Conservation (phyloP, 1,284 basidiomycete genomes). For the Fomitopsis palustris region DNA sequence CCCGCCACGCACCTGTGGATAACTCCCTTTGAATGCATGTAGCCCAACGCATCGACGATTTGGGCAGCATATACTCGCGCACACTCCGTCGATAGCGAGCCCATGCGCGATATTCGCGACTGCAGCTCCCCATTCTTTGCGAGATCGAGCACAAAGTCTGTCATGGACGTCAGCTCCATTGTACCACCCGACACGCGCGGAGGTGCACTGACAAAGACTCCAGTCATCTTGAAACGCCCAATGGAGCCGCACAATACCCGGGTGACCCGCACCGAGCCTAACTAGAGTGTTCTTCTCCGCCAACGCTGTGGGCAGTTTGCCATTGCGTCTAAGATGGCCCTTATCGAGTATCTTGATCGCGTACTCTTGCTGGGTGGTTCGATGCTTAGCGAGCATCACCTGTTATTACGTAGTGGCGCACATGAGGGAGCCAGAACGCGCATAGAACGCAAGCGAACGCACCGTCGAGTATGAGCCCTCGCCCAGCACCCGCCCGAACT, state of each 20-base stretch:
- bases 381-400: constrained; percentile 60
- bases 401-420: constrained; percentile 22
- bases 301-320: constrained; percentile 61
- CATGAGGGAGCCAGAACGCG: background rate
- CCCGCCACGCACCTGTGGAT: constrained; percentile 67
- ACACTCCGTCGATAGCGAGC: constrained; percentile 77
- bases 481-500: constrained; percentile 68
- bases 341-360: constrained; percentile 81
- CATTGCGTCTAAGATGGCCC: constrained; percentile 63
- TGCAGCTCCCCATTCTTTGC: constrained; percentile 91
- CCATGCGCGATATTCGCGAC: constrained; percentile 70
- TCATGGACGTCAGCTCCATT: background rate
- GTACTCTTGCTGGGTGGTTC: constrained; percentile 58
- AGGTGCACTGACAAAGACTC: constrained; percentile 68
- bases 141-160: constrained; percentile 90
- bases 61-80: constrained; percentile 85
- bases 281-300: constrained; percentile 66
- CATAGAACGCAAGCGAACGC: constrained; percentile 26
- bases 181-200: background rate
- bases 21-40: constrained; percentile 86
- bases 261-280: constrained; percentile 66
- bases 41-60: constrained; percentile 82
- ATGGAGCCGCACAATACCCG: constrained; percentile 78
- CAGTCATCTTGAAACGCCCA: constrained; percentile 84
- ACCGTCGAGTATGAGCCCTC: constrained; percentile 81